Percentiles rank a stretch among this genome's conserved stretches.
Conservation (phyloP, 495 filamentous ascomycete genomes). For the Penicillium malachiteum region DNA sequence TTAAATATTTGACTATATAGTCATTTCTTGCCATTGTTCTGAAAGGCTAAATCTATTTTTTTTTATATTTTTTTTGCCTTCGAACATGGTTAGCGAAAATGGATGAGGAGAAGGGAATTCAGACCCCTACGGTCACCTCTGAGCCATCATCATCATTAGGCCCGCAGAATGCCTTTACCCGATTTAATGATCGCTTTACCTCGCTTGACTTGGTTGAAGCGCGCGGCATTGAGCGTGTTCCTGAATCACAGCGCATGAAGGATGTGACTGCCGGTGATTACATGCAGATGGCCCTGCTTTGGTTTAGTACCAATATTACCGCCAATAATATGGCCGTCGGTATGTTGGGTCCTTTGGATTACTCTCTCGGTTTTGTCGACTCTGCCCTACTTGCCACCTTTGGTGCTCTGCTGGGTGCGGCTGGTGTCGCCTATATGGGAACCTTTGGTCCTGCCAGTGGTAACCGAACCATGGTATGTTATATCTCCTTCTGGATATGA, state of each 20-base stretch:
- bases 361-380: conserved; percentile 59
- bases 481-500: background rate
- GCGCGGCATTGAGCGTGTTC: conserved; percentile 65
- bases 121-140: background rate
- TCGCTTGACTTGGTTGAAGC: conserved; percentile 54
- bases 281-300: conserved; percentile 58
- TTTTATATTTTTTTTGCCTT: too few species aligned
- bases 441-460: conserved; percentile 64
- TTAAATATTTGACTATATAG: too few species aligned
- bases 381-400: conserved; percentile 56
- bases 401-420: conserved; percentile 53
- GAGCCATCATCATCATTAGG: background rate
- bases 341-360: conserved; percentile 60
- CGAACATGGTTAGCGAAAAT: too few species aligned
- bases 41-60: too few species aligned
- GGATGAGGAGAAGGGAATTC: conserved; percentile 6
- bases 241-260: conserved; percentile 30
- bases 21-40: too few species aligned
- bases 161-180: conserved; percentile 8
- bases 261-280: conserved; percentile 24
- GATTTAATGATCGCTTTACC: conserved; percentile 33
- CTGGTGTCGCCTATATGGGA: conserved; percentile 59
- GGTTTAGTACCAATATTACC: conserved; percentile 63
- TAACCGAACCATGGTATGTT: conserved; percentile 60
- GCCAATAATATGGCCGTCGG: conserved; percentile 65